phyloP scores from a whole-genome alignment of 2,329 filamentous ascomycete genomes.

The Colletotrichum paranaense region DNA sequence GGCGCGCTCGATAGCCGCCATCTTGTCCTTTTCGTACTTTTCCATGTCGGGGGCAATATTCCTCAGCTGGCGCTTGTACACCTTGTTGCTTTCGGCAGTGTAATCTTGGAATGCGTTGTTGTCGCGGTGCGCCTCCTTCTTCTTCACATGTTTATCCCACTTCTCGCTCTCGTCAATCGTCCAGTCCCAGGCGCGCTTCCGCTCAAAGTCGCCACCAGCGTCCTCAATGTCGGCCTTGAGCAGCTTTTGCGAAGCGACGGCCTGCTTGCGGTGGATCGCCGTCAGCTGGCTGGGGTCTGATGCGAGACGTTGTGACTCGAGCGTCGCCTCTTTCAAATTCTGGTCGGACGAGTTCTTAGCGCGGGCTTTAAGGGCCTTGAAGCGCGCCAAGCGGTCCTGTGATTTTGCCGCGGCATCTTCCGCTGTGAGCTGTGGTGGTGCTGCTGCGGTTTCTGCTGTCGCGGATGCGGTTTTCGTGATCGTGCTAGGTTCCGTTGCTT shows the following conservation, averaged over 20 bases:
- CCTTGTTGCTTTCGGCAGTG: constrained; percentile 85
- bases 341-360: constrained; percentile 77
- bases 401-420: constrained; percentile 55
- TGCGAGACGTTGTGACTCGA: constrained; percentile 82
- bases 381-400: constrained; percentile 80
- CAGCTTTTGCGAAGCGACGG: constrained; percentile 90
- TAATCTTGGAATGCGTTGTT: constrained; percentile 93
- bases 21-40: constrained; percentile 88
- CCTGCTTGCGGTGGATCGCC: constrained; percentile 85
- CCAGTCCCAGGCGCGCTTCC: constrained; percentile 99
- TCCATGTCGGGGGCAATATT: constrained; percentile 83
- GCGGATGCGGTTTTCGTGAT: constrained; percentile 42
- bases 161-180: constrained; percentile 92
- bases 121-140: constrained; percentile 84
- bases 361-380: constrained; percentile 87
- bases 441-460: constrained; percentile 32
- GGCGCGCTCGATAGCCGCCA: constrained; percentile 84
- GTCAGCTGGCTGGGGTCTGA: constrained; percentile 82
- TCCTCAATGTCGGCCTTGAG: constrained; percentile 92
- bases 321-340: constrained; percentile 86
- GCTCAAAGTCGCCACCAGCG: constrained; percentile 91
- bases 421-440: constrained; percentile 30
- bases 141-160: constrained; percentile 92
- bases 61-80: constrained; percentile 91
- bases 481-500: constrained; percentile 34